A percentile compares a stretch with the other conserved stretches of the same genome.
phyloP scores from a whole-genome alignment of 2,329 filamentous ascomycete species.

The Zasmidium cellare region DNA sequence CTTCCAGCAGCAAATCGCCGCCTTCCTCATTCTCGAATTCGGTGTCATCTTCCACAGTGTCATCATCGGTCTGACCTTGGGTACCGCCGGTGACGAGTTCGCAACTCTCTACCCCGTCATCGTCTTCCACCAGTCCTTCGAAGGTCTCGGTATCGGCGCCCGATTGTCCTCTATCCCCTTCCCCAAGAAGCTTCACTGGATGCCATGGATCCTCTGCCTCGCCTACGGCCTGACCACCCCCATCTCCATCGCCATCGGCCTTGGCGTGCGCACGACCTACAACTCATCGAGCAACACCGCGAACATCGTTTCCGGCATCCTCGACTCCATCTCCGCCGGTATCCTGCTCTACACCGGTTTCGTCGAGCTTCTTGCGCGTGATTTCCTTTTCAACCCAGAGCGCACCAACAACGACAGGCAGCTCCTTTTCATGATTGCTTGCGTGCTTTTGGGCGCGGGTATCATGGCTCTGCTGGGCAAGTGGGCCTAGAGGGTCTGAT shows the following conservation, averaged over 20 bases:
- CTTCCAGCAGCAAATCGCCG: conserved; percentile 77
- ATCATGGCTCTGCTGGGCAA: conserved; percentile 82
- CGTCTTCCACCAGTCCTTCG: conserved; percentile 90
- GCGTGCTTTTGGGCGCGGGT: conserved; percentile 70
- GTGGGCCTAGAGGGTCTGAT: conserved; percentile 63
- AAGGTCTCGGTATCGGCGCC: conserved; percentile 85
- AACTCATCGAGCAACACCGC: conserved; percentile 61
- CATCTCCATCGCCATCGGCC: conserved; percentile 77
- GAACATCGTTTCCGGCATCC: conserved; percentile 80
- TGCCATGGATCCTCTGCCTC: conserved; percentile 72
- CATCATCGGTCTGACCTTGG: conserved; percentile 64
- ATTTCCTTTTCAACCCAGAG: conserved; percentile 67
- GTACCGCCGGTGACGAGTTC: conserved; percentile 60
- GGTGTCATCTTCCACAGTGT: conserved; percentile 65
- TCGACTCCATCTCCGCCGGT: conserved; percentile 84
- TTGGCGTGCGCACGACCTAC: conserved; percentile 70
- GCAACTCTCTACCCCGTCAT: conserved; percentile 62
- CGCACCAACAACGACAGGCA: conserved; percentile 89
- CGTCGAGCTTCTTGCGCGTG: conserved; percentile 50
- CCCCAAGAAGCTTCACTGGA: conserved; percentile 68
- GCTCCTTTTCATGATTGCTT: conserved; percentile 87
- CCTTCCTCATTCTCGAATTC: conserved; percentile 91
- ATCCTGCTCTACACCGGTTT: conserved; percentile 64
- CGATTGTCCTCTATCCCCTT: conserved; percentile 76
- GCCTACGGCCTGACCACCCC: conserved; percentile 80